Base-by-base conservation (phyloP, 2,329 filamentous ascomycete species). In the Aureobasidium vineae region DNA sequence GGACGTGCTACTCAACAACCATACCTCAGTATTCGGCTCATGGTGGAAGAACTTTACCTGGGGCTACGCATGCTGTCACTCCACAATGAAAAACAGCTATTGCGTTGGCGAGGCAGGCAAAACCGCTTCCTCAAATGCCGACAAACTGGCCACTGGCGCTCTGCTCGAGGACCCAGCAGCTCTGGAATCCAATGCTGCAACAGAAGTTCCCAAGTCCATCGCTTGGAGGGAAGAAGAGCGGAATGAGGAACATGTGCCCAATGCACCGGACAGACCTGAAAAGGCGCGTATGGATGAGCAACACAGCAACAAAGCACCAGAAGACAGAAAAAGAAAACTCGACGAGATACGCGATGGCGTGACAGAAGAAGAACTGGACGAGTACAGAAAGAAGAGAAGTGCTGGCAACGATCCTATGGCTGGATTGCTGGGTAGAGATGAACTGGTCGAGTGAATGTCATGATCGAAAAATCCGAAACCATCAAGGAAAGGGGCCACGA, bases 41-140 rank as follows among this genome's bases (percentile, higher is more conserved):
- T 99, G 95, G 95, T 99, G 95, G 95, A 86, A 88, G 63, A 88
- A 91, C 74, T 98, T 97, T 79, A 86, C 89, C 77, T 99, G 95
- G 95, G 95, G 95, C 1, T 99, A 97, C 77, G 86, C 90, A 26
- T 99, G 95, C 77, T 99, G 95, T 81, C 92, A 96, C 76, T 97
- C 92, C 0, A 89, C 88, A 26, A 86, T 96, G 69, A 97, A 96
- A 79, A 98, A 99, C 78, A 97, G 92, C 73, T 99, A 98, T 74
- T 99, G 95, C 77, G 98, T 94, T 0, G 95, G 95, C 31, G 91
- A 95, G 68, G 91, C 90, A 67, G 95, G 95, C 41, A 96, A 88
- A 76, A 80, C 80, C 68, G 93, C 92, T 1, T 92, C 91, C 77
- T 88, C 93, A 71, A 89, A 90, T 66, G 88, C 91, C 0, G 88